These are phyloP conservation scores for Candida neerlandica DNA, from an alignment of 1,139 yeast species.

Conservation along the genomic window DNA sequence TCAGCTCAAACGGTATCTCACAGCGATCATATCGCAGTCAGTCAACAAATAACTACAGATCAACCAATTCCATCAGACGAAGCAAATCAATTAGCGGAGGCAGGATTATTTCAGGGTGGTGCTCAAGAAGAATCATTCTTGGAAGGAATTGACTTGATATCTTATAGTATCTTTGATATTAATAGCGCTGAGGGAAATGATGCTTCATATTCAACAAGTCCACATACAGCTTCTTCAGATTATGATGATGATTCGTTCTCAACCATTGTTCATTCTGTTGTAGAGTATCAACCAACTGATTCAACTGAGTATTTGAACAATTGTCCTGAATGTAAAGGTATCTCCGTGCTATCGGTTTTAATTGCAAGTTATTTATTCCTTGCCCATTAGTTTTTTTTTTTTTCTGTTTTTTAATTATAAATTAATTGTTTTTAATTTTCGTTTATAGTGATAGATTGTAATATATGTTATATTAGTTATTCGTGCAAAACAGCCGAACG, in stretches of 20 bases:
- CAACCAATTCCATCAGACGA: no score
- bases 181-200: neutral
- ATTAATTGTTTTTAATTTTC: neutral
- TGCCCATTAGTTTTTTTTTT: neutral
- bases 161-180: no score
- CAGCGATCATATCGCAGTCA: no score
- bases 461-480: neutral
- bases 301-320: constrained; percentile 1
- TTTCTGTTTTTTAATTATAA: neutral
- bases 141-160: no score
- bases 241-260: neutral
- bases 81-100: no score
- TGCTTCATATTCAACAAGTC: neutral
- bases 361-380: neutral
- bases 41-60: no score
- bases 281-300: neutral
- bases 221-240: neutral
- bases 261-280: neutral
- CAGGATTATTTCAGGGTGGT: no score
- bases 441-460: neutral
- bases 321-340: neutral
- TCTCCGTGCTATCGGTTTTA: neutral
- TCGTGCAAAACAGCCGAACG: neutral
- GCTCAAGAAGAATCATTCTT: no score
- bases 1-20: no score